Evolutionary conservation across 2,329 filamentous ascomycete species (phyloP).

Genomic region (Byssochlamys sp.): DNA sequence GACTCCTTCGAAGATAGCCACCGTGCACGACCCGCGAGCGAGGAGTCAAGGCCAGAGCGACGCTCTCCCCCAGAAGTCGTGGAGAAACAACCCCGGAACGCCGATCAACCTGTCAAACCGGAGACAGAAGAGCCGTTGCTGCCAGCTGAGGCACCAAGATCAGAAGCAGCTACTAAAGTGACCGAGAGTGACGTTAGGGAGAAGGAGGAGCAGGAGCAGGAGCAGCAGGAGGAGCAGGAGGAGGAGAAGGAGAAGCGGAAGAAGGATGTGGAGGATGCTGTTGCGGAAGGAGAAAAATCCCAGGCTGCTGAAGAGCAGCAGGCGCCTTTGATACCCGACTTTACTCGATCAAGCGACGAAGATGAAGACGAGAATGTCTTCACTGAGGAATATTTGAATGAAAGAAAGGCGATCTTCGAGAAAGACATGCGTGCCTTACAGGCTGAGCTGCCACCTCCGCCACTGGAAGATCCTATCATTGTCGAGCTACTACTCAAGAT

Average conservation of each 20-base stretch:
- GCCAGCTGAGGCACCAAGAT: background rate
- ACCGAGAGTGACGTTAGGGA: background rate
- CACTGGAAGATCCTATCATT: constrained; percentile 34
- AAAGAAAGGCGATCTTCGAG: constrained; percentile 36
- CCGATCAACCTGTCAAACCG: background rate
- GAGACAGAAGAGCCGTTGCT: background rate
- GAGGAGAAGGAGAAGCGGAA: background rate
- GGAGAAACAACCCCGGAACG: background rate
- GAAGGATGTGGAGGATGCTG: constrained; percentile 1
- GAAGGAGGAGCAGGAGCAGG: background rate
- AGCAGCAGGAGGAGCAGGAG: background rate
- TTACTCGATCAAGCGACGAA: constrained; percentile 31
- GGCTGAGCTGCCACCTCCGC: constrained; percentile 33
- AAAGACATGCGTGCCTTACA: constrained; percentile 35
- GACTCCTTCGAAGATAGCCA: constrained; percentile 24
- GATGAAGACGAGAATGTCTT: constrained; percentile 38
- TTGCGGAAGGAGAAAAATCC: constrained; percentile 1
- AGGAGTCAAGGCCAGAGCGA: constrained; percentile 12
- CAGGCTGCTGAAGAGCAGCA: constrained; percentile 5
- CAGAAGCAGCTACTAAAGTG: background rate
- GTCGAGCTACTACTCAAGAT: constrained; percentile 34
- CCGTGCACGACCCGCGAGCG: constrained; percentile 8
- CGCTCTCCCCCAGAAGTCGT: constrained; percentile 1
- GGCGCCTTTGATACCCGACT: constrained; percentile 21
- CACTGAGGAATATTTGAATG: constrained; percentile 39